Evolutionary conservation across 768 basidiomycete genomes (phyloP).

Genomic region (Podaxis sp.): DNA sequence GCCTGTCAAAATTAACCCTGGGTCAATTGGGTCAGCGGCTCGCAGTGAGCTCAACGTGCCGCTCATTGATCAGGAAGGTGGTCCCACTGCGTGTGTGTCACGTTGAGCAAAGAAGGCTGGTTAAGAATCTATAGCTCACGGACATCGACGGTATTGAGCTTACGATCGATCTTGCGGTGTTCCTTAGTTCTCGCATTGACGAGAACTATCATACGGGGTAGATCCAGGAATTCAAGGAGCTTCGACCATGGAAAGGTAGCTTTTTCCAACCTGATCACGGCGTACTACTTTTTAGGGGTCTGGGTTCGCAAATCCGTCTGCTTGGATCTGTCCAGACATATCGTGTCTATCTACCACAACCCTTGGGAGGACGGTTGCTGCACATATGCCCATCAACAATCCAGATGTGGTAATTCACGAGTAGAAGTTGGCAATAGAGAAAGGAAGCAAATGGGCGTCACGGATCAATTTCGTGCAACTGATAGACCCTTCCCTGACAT

Average conservation of each 20-base stretch:
- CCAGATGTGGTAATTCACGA: background rate
- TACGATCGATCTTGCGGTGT: background rate
- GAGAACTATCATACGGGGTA: background rate
- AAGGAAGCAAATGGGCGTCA: background rate
- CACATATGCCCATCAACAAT: background rate
- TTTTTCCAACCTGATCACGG: background rate
- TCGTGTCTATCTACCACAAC: background rate
- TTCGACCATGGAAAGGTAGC: background rate
- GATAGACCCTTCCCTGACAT: background rate
- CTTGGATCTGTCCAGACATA: background rate
- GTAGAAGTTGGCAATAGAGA: background rate
- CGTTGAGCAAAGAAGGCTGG: background rate
- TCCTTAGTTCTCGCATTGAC: background rate
- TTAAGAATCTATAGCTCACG: background rate
- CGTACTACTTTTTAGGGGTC: background rate
- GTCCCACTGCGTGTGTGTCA: background rate
- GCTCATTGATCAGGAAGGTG: background rate
- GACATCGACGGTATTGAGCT: background rate
- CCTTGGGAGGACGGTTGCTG: background rate
- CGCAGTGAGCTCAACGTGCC: background rate
- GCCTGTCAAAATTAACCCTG: too few species aligned
- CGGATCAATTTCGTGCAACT: background rate
- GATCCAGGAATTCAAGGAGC: background rate
- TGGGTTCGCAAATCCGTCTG: background rate
- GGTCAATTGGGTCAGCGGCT: too few species aligned